Conservation (phyloP, 371 early-diverging fungal genomes). For the Dinochytrium kinnereticum region DNA sequence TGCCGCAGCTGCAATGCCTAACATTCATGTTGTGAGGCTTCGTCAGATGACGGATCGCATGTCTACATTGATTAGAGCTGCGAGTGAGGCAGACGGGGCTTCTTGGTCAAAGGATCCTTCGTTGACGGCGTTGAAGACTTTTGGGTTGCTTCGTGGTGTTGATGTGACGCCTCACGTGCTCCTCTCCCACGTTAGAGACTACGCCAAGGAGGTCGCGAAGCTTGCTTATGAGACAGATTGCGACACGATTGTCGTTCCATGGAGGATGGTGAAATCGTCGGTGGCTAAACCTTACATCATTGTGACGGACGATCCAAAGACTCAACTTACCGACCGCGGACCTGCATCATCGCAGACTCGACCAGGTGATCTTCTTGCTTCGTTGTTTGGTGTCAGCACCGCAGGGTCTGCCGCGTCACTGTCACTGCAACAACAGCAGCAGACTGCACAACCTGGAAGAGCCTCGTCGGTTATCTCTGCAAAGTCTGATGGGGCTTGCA, state of each 20-base stretch:
- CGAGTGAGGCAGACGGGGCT: neutral
- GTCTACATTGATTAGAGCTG: constrained; percentile 22
- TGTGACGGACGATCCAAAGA: neutral
- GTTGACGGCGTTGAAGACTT: constrained; percentile 18
- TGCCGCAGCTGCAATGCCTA: neutral
- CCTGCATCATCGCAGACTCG: neutral
- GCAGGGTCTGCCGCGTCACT: neutral
- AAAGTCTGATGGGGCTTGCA: neutral
- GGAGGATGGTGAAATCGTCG: neutral
- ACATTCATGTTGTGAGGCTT: constrained; percentile 21
- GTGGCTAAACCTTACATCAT: neutral
- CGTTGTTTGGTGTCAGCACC: constrained; percentile 1
- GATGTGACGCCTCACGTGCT: constrained; percentile 16
- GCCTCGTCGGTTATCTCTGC: neutral
- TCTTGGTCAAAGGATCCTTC: constrained; percentile 14
- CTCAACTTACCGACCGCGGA: neutral
- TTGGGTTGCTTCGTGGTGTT: constrained; percentile 13
- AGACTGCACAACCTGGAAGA: too few species aligned
- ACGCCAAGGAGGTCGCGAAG: constrained; percentile 18
- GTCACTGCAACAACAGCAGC: neutral
- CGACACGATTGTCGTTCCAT: constrained; percentile 24
- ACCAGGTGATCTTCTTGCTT: neutral
- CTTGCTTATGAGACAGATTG: constrained; percentile 13
- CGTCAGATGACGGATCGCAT: constrained; percentile 23
- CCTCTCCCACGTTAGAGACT: constrained; percentile 15